Base-by-base conservation (phyloP, 306 rosid genomes). In the Dalbergia cultrata region DNA sequence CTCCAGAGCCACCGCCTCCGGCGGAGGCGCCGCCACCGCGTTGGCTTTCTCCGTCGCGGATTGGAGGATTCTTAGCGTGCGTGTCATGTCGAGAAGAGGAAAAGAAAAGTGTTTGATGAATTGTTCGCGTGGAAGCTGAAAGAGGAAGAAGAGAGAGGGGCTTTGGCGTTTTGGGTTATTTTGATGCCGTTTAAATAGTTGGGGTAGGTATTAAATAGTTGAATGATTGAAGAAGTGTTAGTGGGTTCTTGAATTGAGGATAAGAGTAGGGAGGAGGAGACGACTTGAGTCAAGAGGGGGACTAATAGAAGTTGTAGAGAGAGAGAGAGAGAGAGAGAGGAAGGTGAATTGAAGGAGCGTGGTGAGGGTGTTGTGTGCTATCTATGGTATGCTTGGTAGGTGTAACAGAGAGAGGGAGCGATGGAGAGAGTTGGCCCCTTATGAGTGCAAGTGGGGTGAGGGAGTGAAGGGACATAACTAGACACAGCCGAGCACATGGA, bases 1-100 rank as follows among this genome's bases (percentile, higher is more conserved):
- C 41, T 92, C 93, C n/a, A 88, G 21, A 0, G 85, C 70, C 11
- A 88, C 85, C 1, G 93, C 71, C 70, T 92, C 89, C 56, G 93
- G 94, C 4, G 97, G 97, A 0, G 92, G 92, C 0, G 94, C 90
- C 1, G 47, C 76, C 8, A 44, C 17, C 33, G 52, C 35, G 41
- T 66, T 13, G 37, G 45, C 37, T 63, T 76, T 68, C 13, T 67
- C 82, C 1, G 86, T 3, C 3, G 77, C 0, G 35, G 85, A 47
- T 12, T 69, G 35, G 57, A 90, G 88, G 66, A 85, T 57, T 71
- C 88, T 81, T 0, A 83, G 60, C 14, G 70, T 6, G 31, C 91
- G 92, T 70, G 90, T 69, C 97, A 92, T 92, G 35, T 43, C 12
- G 13, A 21, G 18, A 9, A 6, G n/a, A 7, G 3, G 41, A 50